Evolutionary conservation across 805 yeast species (phyloP).

Genomic region (Saccharomycopsis capsularis): DNA sequence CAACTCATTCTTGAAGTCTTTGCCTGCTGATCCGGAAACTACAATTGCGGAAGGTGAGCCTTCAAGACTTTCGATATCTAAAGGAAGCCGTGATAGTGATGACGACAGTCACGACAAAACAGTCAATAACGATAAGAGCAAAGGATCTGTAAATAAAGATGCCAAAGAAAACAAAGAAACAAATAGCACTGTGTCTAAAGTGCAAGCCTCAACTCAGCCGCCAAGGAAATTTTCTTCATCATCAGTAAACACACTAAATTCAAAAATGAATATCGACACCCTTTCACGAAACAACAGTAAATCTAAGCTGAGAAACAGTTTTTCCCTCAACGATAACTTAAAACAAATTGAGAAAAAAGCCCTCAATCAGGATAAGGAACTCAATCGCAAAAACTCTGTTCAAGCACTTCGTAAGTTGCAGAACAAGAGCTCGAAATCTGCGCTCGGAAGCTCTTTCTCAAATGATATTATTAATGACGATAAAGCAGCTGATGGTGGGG

Average conservation of each 20-base stretch:
- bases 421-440: no score
- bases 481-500: no score
- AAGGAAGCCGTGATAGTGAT: neutral
- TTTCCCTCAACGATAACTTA: slow-evolving; percentile 9
- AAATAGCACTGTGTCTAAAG: no score
- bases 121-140: no score
- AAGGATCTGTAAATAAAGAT: no score
- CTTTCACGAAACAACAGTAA: neutral
- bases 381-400: neutral
- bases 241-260: no score
- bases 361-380: neutral
- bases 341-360: slow-evolving; percentile 14
- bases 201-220: no score
- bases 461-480: no score
- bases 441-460: no score
- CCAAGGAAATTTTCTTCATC: neutral
- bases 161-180: no score
- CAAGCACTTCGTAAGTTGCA: neutral
- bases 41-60: slow-evolving; percentile 10
- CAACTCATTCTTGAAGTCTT: slow-evolving; percentile 7
- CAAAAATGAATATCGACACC: no score
- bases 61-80: neutral
- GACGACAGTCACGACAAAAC: neutral
- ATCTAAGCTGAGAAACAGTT: no score
- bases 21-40: slow-evolving; percentile 17